phyloP scores from a whole-genome alignment of 31 red algal species.

The Asparagopsis taxiformis region DNA sequence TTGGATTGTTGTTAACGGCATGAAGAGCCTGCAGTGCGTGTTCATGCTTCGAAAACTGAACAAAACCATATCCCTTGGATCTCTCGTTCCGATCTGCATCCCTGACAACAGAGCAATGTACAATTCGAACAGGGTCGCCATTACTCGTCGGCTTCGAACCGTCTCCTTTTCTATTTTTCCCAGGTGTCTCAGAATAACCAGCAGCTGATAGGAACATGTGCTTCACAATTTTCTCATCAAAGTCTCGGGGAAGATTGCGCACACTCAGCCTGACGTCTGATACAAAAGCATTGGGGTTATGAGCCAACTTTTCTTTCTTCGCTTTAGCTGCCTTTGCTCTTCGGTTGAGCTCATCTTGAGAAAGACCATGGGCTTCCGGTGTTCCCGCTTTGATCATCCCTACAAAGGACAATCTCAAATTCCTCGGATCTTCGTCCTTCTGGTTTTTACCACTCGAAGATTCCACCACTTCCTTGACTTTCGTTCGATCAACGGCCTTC shows the following conservation, averaged over 20 bases:
- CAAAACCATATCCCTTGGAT: conserved; percentile 81
- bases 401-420: conserved; percentile 62
- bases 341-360: conserved; percentile 28
- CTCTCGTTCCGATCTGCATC: conserved; percentile 41
- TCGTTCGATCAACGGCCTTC: conserved; percentile 41
- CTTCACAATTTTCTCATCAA: conserved; percentile 57
- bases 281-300: conserved; percentile 74
- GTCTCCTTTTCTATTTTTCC: not conserved
- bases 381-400: conserved; percentile 35
- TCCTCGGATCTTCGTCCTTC: conserved; percentile 53
- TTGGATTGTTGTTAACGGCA: conserved; percentile 55
- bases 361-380: conserved; percentile 27
- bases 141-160: not conserved
- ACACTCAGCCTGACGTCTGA: conserved; percentile 61
- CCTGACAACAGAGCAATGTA: conserved; percentile 20
- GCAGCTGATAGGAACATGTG: conserved; percentile 28
- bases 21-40: conserved; percentile 37
- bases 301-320: conserved; percentile 50
- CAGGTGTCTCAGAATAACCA: too few species aligned
- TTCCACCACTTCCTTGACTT: conserved; percentile 13
- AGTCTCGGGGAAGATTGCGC: conserved; percentile 55
- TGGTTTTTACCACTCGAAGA: conserved; percentile 9
- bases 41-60: conserved; percentile 35
- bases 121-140: conserved; percentile 8
- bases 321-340: conserved; percentile 22